Evolutionary conservation across 2,329 filamentous ascomycete species (phyloP).

Genomic region (Sporothrix pallida): DNA sequence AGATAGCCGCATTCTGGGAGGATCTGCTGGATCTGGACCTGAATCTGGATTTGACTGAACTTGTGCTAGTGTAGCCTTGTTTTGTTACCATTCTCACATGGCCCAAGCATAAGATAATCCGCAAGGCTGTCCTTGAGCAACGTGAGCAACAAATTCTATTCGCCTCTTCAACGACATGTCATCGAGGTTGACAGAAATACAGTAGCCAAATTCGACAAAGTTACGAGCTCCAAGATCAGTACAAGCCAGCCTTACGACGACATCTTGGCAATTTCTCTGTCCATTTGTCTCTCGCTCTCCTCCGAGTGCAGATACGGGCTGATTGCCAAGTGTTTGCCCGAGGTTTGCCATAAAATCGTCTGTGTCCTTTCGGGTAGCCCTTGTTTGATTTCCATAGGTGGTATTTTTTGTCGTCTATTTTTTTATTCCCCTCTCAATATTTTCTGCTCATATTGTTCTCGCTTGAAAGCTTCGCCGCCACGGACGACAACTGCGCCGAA

Average conservation of each 20-base stretch:
- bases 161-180: neutral
- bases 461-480: no score
- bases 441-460: no score
- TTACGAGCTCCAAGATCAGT: neutral
- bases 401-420: neutral
- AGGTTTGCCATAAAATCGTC: neutral
- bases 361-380: neutral
- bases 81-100: neutral
- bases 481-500: no score
- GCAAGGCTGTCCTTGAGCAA: constrained; percentile 5
- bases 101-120: neutral
- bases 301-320: neutral
- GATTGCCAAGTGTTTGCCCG: neutral
- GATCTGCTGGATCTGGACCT: neutral
- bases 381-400: neutral
- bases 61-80: constrained; percentile 9
- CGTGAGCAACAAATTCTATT: neutral
- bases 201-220: neutral
- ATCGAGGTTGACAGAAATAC: neutral
- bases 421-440: neutral
- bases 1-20: no score
- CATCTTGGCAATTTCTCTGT: neutral
- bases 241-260: neutral
- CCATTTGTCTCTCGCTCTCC: neutral
- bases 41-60: neutral